phyloP scores from a whole-genome alignment of 257 asterid species.

The Galeopsis tetrahit region DNA sequence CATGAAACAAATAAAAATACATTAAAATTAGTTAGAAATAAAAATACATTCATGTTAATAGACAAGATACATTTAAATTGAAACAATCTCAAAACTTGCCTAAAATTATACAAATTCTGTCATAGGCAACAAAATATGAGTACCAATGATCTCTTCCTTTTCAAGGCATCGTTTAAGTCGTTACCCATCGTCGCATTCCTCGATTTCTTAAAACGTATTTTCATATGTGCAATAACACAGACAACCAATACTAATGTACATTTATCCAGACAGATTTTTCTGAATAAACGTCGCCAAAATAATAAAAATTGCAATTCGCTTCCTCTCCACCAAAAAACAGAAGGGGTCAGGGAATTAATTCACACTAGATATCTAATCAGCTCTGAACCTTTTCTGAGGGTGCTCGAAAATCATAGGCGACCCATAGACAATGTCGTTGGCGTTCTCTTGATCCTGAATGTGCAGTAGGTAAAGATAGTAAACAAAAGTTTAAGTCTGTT shows the following conservation, averaged over 20 bases:
- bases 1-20: neutral
- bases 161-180: too few species aligned
- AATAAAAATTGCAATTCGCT: neutral
- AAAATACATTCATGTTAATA: neutral
- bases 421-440: slow-evolving; percentile 34
- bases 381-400: slow-evolving; percentile 54
- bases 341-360: slow-evolving; percentile 10
- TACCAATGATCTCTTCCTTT: neutral
- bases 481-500: neutral
- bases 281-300: neutral
- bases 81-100: neutral
- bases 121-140: neutral
- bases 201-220: neutral
- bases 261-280: slow-evolving; percentile 18
- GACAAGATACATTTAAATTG: neutral
- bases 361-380: slow-evolving; percentile 37
- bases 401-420: slow-evolving; percentile 36
- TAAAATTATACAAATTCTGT: neutral
- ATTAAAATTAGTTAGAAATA: neutral
- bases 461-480: neutral
- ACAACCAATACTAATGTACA: neutral
- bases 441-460: slow-evolving; percentile 37
- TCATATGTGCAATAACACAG: neutral
- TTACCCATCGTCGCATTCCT: too few species aligned
- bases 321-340: slow-evolving; percentile 31